Percentiles rank a stretch among this genome's conserved stretches.
These are phyloP conservation scores for Fusarium neocosmosporiellum DNA, from an alignment of 2,329 filamentous ascomycete genomes.

Conservation along the genomic window DNA sequence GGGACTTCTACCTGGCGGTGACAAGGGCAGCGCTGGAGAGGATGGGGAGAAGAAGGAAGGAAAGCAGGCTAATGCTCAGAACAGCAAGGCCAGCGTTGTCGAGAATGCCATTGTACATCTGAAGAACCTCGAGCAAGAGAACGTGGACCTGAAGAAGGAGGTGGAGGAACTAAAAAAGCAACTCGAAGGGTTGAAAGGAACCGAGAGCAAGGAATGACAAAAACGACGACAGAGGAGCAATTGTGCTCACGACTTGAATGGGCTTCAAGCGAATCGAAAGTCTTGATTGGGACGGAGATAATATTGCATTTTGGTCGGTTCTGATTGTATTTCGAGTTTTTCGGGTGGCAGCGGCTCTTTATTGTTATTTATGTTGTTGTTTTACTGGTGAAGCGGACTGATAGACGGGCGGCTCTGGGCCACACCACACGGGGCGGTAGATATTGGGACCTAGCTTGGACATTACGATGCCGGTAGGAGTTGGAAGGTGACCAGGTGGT, in stretches of 20 bases:
- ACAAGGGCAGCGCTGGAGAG: slow-evolving; percentile 53
- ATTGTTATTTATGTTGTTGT: slow-evolving; percentile 21
- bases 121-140: slow-evolving; percentile 81
- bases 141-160: slow-evolving; percentile 74
- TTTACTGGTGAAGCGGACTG: slow-evolving; percentile 17
- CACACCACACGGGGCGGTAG: slow-evolving; percentile 19
- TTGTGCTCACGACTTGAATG: slow-evolving; percentile 3
- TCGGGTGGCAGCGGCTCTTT: slow-evolving; percentile 32
- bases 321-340: slow-evolving; percentile 14
- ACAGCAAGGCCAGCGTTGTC: slow-evolving; percentile 97
- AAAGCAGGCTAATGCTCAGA: slow-evolving; percentile 67
- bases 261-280: background rate
- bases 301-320: slow-evolving; percentile 13
- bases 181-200: slow-evolving; percentile 44
- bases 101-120: slow-evolving; percentile 97
- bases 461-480: background rate
- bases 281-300: slow-evolving; percentile 20
- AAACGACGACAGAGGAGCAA: background rate
- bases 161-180: slow-evolving; percentile 53
- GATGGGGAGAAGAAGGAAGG: slow-evolving; percentile 61
- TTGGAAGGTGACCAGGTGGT: background rate
- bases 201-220: slow-evolving; percentile 15
- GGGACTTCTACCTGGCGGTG: slow-evolving; percentile 76
- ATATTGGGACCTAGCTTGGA: slow-evolving; percentile 5
- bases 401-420: slow-evolving; percentile 29